Conservation (phyloP, 441 rosid genomes). For the Gossypium armourianum region DNA sequence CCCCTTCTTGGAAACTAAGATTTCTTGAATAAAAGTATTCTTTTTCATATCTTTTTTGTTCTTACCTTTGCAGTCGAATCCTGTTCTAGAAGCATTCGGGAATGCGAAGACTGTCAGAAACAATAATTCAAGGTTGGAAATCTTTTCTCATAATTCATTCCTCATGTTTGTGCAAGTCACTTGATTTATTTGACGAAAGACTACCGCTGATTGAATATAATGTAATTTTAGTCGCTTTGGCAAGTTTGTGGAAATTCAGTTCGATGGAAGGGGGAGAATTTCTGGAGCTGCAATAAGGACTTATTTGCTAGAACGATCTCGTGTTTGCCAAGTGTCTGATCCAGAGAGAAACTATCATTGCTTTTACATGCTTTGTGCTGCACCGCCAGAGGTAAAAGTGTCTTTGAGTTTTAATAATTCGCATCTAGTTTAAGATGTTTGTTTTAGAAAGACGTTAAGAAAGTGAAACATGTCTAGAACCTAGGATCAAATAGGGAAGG, state of each 20-base stretch:
- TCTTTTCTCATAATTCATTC: conserved; percentile 4
- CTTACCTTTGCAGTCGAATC: conserved; percentile 46
- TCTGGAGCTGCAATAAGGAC: conserved; percentile 76
- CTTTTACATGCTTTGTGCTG: conserved; percentile 76
- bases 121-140: conserved; percentile 54
- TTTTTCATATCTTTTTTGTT: conserved; percentile 9
- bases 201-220: conserved; percentile 9
- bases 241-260: conserved; percentile 71
- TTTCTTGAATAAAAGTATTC: neutral
- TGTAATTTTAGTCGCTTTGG: conserved; percentile 57
- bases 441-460: neutral
- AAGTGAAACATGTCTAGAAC: neutral
- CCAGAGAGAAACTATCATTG: conserved; percentile 79
- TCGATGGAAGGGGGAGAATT: conserved; percentile 49
- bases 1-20: conserved; percentile 15
- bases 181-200: conserved; percentile 10
- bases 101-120: conserved; percentile 69
- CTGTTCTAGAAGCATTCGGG: conserved; percentile 72
- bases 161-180: neutral
- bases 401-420: neutral
- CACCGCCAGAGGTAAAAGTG: conserved; percentile 43
- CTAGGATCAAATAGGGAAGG: neutral
- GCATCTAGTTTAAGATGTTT: neutral
- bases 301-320: conserved; percentile 59
- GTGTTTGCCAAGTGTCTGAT: conserved; percentile 75